Evolutionary conservation across 768 basidiomycete species (phyloP), one percentile per base, ranked within the genome.

Genomic region (Phlebiopsis flavidoalba): DNA sequence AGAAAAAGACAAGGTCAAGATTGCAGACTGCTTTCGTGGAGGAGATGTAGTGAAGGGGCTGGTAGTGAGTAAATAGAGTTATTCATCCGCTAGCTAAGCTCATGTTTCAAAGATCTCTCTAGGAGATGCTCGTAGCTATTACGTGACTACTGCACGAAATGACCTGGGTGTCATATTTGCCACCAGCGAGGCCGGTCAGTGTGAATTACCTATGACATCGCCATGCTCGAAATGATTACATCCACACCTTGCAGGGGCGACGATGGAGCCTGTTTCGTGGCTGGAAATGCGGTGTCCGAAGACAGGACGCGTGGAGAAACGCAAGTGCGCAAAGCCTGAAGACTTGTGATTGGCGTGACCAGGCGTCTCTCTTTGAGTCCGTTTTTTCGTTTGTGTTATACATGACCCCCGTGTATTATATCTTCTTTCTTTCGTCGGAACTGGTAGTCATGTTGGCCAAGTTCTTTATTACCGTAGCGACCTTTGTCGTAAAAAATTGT

Each of bases 131-230:
- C 84, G 92, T 48, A 93, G 89, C 66, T 96, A 96, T 74, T 95
- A 93, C 76, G 81, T 96, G 31, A 92, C 93, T 0, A 96, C 94
- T 3, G 94, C 91, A 7, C 78, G 91, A 46, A 95, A 95, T 70
- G 89, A 95, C 65, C 82, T 96, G 3, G 94, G 95, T 0, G 94
- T 96, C 8, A 88, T 95, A 56, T 95, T 91, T 71, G 94, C 93
- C 11, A 89, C 87, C 7, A 91, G 90, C 71, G 93, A 94, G 75
- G 87, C 88, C 52, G 91, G 92, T 85, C 67, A 66, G 79, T 76
- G 79, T 76, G 53, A 26, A 43, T 43, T 3, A 43, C 17, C 26
- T 31, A 31, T 31, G 26, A 3, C 26, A 31, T 31, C 26, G 26
- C 26, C 26, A 31, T 31, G 26, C 26, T 31, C 6, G 26, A 31